Base-by-base conservation (phyloP, 2,329 filamentous ascomycete genomes). In the Colletotrichum tropicicola region DNA sequence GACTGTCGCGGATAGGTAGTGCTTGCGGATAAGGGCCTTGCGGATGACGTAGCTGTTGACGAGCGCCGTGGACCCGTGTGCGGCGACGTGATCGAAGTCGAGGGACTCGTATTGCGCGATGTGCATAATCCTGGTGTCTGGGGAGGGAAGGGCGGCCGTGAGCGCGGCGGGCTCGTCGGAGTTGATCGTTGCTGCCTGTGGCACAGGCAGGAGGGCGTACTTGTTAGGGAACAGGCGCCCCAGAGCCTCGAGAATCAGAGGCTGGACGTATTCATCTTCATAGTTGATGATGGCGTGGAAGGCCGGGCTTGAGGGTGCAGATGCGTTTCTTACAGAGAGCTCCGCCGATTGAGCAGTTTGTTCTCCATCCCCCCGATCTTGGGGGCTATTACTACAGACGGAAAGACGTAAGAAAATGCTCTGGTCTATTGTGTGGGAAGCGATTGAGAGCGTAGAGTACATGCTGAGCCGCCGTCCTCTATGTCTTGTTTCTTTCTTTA, bases 1-100 rank as follows among this genome's bases (percentile, higher is more conserved):
- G 21, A 97, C 87, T 0, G 94, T 98, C 19, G 90, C 88, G 4
- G 91, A 91, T 3, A 99, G 86, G 75, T 96, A 98, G 77, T 99
- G 96, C 78, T 99, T 99, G 64, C 96, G 89, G 71, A 98, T 98
- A 19, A 99, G 84, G 0, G 96, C 96, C 82, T 98, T 98, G 72
- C 96, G 92, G 75, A 98, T 97, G 74, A 98, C 87, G 78, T 98
- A 98, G 73, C 93, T 92, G 78, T 98, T 98, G 70, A 92, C 85
- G 2, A 97, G 82, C 10, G 86, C 88, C 0, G 87, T 88, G 0
- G 78, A 74, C 0, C 91, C 79, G 70, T 93, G 83, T 2, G 82
- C 76, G 61, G 91, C 83, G 17, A 92, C 86, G 71, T 91, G 88
- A 58, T 92, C 89, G 76, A 97, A 98, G 74, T 97, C 92, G 64